phyloP scores from a whole-genome alignment of 2,329 filamentous ascomycete species.

The Colletotrichum euphorbiae region DNA sequence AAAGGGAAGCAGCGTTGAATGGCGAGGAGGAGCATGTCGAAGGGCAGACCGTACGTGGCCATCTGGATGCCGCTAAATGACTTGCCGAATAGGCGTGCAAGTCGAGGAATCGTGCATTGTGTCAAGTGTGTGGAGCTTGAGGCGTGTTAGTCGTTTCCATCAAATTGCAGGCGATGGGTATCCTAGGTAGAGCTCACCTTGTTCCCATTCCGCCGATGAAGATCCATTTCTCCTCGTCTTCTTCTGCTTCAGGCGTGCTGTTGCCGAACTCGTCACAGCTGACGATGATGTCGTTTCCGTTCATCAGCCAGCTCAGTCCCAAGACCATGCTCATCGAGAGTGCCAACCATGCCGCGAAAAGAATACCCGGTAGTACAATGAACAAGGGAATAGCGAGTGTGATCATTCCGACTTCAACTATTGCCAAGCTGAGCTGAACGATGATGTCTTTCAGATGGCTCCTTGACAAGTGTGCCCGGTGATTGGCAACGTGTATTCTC shows the following conservation, averaged over 20 bases:
- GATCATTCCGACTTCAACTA: slow-evolving; percentile 46
- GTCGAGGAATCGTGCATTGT: slow-evolving; percentile 47
- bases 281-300: slow-evolving; percentile 43
- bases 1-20: slow-evolving; percentile 49
- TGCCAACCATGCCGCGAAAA: slow-evolving; percentile 46
- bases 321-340: slow-evolving; percentile 43
- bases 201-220: slow-evolving; percentile 50
- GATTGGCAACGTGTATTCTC: slow-evolving; percentile 37
- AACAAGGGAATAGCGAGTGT: slow-evolving; percentile 44
- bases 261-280: slow-evolving; percentile 42
- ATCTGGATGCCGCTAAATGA: slow-evolving; percentile 63
- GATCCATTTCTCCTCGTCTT: slow-evolving; percentile 49
- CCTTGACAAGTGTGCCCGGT: slow-evolving; percentile 40
- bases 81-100: slow-evolving; percentile 51
- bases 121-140: slow-evolving; percentile 47
- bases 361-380: slow-evolving; percentile 46
- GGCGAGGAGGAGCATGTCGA: slow-evolving; percentile 59
- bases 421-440: slow-evolving; percentile 44
- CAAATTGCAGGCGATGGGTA: not conserved
- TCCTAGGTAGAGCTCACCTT: slow-evolving; percentile 43
- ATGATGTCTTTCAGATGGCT: slow-evolving; percentile 42
- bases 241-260: slow-evolving; percentile 45
- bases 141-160: not conserved
- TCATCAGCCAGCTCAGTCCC: slow-evolving; percentile 46
- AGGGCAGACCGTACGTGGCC: slow-evolving; percentile 62